Conservation (phyloP, 768 basidiomycete species). For the Mycena rosella region DNA sequence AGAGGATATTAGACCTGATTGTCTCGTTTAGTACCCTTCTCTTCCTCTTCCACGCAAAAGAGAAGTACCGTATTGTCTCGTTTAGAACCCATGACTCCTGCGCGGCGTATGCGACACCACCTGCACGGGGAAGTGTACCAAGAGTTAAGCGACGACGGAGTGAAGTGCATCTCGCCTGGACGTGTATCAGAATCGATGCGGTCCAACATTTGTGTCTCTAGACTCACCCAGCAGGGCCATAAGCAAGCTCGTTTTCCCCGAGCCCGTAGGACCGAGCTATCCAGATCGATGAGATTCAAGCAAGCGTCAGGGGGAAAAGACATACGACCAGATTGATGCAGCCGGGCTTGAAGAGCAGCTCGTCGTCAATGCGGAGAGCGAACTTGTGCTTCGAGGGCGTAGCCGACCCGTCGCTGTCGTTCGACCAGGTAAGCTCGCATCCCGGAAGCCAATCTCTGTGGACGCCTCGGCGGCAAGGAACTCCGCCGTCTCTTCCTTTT, state of each 20-base stretch:
- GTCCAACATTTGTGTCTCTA: slow-evolving; percentile 29
- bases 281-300: slow-evolving; percentile 37
- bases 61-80: no score
- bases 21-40: no score
- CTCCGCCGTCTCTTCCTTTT: slow-evolving; percentile 58
- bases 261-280: slow-evolving; percentile 33
- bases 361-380: slow-evolving; percentile 61
- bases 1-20: slow-evolving; percentile 87
- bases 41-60: no score
- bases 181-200: neutral
- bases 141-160: slow-evolving; percentile 62
- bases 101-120: slow-evolving; percentile 82
- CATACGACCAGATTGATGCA: slow-evolving; percentile 71
- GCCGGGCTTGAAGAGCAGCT: slow-evolving; percentile 66
- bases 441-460: slow-evolving; percentile 60
- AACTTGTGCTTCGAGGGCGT: slow-evolving; percentile 64
- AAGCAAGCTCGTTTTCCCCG: slow-evolving; percentile 70
- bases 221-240: slow-evolving; percentile 68
- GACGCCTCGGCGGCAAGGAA: slow-evolving; percentile 43
- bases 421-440: slow-evolving; percentile 72
- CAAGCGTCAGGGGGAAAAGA: no score
- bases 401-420: slow-evolving; percentile 39
- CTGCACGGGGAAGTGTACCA: slow-evolving; percentile 78
- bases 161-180: slow-evolving; percentile 75
- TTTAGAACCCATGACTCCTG: slow-evolving; percentile 92